Evolutionary conservation across 2,329 filamentous ascomycete species (phyloP).

Genomic region (Botryotinia calthae): DNA sequence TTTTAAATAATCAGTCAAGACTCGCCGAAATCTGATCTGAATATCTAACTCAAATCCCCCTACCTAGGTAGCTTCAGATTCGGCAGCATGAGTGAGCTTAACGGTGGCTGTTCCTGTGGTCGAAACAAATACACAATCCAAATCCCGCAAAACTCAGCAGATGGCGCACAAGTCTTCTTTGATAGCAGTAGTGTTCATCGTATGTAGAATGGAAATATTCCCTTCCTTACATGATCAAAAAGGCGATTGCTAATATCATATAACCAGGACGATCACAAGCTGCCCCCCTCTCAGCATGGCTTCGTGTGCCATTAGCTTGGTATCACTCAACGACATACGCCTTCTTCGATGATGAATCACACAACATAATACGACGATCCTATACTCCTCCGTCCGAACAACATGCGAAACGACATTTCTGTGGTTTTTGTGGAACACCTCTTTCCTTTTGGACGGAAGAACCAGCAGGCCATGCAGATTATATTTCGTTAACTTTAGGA

Average conservation of each 20-base stretch:
- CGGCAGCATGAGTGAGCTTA: slow-evolving; percentile 12
- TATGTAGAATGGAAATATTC: slow-evolving; percentile 47
- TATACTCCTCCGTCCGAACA: slow-evolving; percentile 61
- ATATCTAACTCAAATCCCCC: background rate
- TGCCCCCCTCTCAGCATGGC: slow-evolving; percentile 73
- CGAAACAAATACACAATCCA: slow-evolving; percentile 77
- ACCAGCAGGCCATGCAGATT: slow-evolving; percentile 68
- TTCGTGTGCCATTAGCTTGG: slow-evolving; percentile 78
- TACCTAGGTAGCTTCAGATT: background rate
- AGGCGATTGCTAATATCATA: slow-evolving; percentile 5
- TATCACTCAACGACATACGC: slow-evolving; percentile 74
- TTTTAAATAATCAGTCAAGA: background rate
- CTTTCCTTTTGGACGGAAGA: slow-evolving; percentile 80
- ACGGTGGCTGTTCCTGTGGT: slow-evolving; percentile 80
- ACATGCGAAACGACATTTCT: slow-evolving; percentile 70
- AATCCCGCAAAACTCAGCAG: slow-evolving; percentile 57
- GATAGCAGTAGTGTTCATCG: slow-evolving; percentile 52
- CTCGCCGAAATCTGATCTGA: background rate
- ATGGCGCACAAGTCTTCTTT: slow-evolving; percentile 68
- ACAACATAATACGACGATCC: slow-evolving; percentile 61
- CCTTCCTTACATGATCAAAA: background rate
- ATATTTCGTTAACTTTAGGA: slow-evolving; percentile 78
- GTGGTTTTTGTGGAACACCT: slow-evolving; percentile 86
- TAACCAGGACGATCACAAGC: slow-evolving; percentile 63
- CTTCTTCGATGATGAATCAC: slow-evolving; percentile 75